Conservation (phyloP, 768 basidiomycete species). For the Pisolithus orientalis region DNA sequence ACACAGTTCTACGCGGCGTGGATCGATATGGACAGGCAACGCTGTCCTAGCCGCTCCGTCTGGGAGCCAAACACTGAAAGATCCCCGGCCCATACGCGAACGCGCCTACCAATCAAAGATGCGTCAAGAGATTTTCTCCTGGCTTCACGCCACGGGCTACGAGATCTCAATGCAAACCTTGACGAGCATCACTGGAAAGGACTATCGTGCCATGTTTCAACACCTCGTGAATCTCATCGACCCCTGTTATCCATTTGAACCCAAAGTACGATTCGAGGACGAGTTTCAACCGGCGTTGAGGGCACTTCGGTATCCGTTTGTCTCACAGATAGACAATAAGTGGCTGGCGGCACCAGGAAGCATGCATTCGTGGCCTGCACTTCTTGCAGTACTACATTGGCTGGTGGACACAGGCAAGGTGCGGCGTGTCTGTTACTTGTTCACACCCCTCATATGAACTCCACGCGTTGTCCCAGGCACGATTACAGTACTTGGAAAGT, state of each 20-base stretch:
- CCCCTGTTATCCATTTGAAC: conserved; percentile 53
- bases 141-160: conserved; percentile 59
- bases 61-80: conserved; percentile 55
- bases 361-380: conserved; percentile 86
- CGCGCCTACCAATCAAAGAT: conserved; percentile 65
- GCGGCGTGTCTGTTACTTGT: conserved; percentile 7
- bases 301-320: conserved; percentile 76
- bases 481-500: conserved; percentile 47
- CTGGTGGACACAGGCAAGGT: conserved; percentile 83
- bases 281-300: conserved; percentile 74
- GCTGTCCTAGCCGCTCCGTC: conserved; percentile 39
- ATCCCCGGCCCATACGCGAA: conserved; percentile 75
- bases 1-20: conserved; percentile 61
- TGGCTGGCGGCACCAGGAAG: conserved; percentile 85
- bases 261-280: conserved; percentile 64
- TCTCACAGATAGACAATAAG: conserved; percentile 72
- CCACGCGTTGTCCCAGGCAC: conserved; percentile 16
- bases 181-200: conserved; percentile 75
- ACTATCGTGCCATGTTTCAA: conserved; percentile 81
- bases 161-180: conserved; percentile 66
- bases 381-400: conserved; percentile 91
- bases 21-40: conserved; percentile 66
- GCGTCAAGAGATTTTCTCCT: conserved; percentile 70
- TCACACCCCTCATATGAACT: not conserved
- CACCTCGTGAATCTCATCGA: conserved; percentile 70